Base-by-base conservation (phyloP, 75 land plant species). In the Cunninghamia lanceolata region DNA sequence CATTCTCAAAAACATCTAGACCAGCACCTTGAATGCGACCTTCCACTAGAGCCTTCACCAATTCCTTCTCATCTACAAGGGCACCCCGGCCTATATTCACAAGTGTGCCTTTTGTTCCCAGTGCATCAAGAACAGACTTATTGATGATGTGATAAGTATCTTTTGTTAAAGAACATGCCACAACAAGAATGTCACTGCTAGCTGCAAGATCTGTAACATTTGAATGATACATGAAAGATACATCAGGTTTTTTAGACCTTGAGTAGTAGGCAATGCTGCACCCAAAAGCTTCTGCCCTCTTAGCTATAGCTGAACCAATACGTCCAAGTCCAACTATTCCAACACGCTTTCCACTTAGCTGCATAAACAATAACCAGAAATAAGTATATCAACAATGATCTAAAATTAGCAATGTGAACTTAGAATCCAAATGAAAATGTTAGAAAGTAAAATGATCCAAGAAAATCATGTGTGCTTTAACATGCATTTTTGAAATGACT, bases 311-410 rank as follows among this genome's bases (percentile, higher is more conserved):
- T 15, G 66, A 42, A 28, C 99, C 99, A 83, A 98, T 98, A 42
- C 99, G 91, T 34, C 99, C 99, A 85, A 96, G 89, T 38, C 99
- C 99, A 53, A 98, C 89, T 82, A 98, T 95, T n/a, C 99, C 99
- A 16, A 98, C 91, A 59, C 87, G 86, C 86, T 95, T 98, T 46
- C 99, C 97, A 88, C 93, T 95, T 89, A 95, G 91, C 99, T 98
- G 95, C 84, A 89, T 84, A 77, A 84, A 86, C 46, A 82, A 53
- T 50, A 73, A 66, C 82, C 66, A 40, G n/a, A 40, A 80, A 73
- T 73, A 25, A 80, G 50, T 45, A 28, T 45, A 43, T 80, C 52
- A 80, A 80, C 34, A 3, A n/a, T n/a, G 4, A 43, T 43, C 82
- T 25, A 77, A 2, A 77, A 19, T 80, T n/a, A 80, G 16, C 47